Evolutionary conservation across 2,329 filamentous ascomycete genomes (phyloP), one percentile per base, ranked within the genome.

Genomic region (Emmonsiellopsis sp.): DNA sequence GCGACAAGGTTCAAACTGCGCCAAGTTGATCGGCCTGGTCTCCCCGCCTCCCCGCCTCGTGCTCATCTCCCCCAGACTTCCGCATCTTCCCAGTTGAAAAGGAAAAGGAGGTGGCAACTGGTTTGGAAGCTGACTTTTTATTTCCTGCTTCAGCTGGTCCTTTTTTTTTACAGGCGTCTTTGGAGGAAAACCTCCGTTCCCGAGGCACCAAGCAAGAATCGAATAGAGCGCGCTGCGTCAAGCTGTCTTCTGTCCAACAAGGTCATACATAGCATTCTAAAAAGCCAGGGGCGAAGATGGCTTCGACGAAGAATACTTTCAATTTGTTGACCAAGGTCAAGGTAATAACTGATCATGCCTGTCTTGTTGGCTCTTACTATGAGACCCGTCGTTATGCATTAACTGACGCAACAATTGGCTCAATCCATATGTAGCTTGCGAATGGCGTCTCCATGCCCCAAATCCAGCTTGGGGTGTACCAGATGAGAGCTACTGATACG

Each of bases 401-500:
- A 15, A 15, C 43, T 46, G 43, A 46, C 43, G 11, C 20, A 15
- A 15, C 20, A 46, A 6, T 15, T 30, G 11, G 11, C 26, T 11
- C 43, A 26, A 38, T 7, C 35, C 1, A 44, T 26, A 9, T 50
- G 16, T 41, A 54, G 53, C 53, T 54, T 46, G n/a, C 53, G 10
- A 54, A 54, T 51, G 53, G 53, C 16, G 40, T 54, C 5, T n/a
- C 37, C 16, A 54, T 54, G 53, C 53, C 53, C 7, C 34, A 51
- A 40, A 54, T 54, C 41, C 48, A 51, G 16, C 48, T 54, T 6
- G 53, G 53, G 13, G 53, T 54, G 34, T 54, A 54, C 38, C 47
- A 45, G 11, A 54, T 42, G 15, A 37, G 47, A 6, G 53, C 26
- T 11, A 41, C 35, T 6, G 79, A 82, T 70, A 78, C 78, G 48